These are phyloP conservation scores for Chytriomyces sp. DNA, from an alignment of 192 early-diverging fungal genomes.

Conservation along the genomic window DNA sequence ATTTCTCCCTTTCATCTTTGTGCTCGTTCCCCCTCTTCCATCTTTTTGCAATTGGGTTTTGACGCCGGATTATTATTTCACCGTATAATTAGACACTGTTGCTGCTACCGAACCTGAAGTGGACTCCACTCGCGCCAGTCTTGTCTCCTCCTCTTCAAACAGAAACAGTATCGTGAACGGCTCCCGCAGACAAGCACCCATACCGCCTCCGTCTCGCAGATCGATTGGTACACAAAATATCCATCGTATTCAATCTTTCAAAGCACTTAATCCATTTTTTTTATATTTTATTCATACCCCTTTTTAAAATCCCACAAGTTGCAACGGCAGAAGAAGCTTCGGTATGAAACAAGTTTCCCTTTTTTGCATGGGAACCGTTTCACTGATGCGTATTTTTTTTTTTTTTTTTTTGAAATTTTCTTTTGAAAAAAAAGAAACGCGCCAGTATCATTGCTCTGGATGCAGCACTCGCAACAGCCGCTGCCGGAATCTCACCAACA, in stretches of 20 bases:
- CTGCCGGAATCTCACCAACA: background rate
- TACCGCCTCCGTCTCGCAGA: conserved; percentile 26
- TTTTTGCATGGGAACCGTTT: too few species aligned
- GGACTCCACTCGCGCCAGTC: background rate
- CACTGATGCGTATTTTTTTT: too few species aligned
- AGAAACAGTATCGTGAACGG: background rate
- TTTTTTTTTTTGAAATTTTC: too few species aligned
- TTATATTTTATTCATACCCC: too few species aligned
- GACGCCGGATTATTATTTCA: background rate
- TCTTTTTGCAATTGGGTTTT: background rate
- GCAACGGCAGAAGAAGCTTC: conserved; percentile 1
- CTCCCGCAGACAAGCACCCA: conserved; percentile 6
- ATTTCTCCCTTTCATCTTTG: background rate
- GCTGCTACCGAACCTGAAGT: background rate
- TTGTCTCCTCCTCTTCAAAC: background rate
- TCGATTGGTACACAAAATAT: too few species aligned
- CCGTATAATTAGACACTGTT: background rate
- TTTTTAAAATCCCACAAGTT: background rate
- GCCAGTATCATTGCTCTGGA: background rate
- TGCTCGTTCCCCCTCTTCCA: too few species aligned
- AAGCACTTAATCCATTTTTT: too few species aligned
- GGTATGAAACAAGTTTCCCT: too few species aligned
- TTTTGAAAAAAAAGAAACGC: too few species aligned
- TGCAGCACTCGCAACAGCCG: background rate
- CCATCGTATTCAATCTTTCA: too few species aligned